These are phyloP conservation scores for Volvariella volvacea DNA, from an alignment of 1,284 basidiomycete species.

Conservation along the genomic window DNA sequence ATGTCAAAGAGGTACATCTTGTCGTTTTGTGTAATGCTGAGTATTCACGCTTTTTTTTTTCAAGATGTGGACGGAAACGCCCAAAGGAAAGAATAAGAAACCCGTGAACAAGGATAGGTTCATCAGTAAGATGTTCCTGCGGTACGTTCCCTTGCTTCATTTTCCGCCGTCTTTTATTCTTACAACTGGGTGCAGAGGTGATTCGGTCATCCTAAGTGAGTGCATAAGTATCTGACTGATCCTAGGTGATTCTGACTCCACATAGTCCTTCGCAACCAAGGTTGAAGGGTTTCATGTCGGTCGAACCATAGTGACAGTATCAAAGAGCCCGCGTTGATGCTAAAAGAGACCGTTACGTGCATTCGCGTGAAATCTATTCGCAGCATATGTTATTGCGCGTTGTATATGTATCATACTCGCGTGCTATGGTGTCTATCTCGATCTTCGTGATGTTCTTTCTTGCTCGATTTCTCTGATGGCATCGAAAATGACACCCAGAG, in stretches of 20 bases:
- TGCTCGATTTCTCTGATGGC: slow-evolving; percentile 29
- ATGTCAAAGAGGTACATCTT: slow-evolving; percentile 83
- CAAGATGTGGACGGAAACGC: slow-evolving; percentile 98
- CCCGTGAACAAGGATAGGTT: slow-evolving; percentile 98
- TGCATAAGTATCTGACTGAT: slow-evolving; percentile 11
- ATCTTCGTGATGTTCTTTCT: slow-evolving; percentile 13
- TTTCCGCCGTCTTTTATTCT: slow-evolving; percentile 4
- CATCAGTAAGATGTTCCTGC: slow-evolving; percentile 95
- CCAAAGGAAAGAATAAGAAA: slow-evolving; percentile 98
- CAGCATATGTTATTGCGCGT: too few relatives aligned
- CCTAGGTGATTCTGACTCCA: slow-evolving; percentile 8
- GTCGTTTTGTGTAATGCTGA: background rate
- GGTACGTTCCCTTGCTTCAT: slow-evolving; percentile 37
- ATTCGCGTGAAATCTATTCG: too few relatives aligned
- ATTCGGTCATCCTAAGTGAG: slow-evolving; percentile 92
- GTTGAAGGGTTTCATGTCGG: slow-evolving; percentile 34
- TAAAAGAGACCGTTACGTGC: background rate
- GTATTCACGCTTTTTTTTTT: slow-evolving; percentile 5
- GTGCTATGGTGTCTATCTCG: slow-evolving; percentile 1
- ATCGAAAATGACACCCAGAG: slow-evolving; percentile 47
- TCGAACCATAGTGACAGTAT: too few relatives aligned
- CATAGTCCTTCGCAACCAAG: slow-evolving; percentile 81
- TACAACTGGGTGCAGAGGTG: slow-evolving; percentile 62
- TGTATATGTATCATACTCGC: too few relatives aligned
- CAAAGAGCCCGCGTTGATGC: slow-evolving; percentile 4